Percentiles rank a stretch among this genome's conserved stretches.
Evolutionary conservation across 768 basidiomycete genomes (phyloP).

Genomic region (Filobasidium floriforme): DNA sequence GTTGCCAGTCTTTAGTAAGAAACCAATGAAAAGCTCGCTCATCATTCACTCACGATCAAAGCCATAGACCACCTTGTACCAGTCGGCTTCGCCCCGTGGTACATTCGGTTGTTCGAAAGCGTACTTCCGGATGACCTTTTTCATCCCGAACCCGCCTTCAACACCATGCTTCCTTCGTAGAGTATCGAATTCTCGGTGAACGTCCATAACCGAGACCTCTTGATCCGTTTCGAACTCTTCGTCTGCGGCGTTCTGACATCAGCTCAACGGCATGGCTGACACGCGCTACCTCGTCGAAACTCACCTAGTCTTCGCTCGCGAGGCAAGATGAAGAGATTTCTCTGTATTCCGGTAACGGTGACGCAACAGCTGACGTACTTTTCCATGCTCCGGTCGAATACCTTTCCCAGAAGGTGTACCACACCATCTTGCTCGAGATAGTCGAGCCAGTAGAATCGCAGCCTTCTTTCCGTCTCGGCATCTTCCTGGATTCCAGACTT

Average conservation of each 20-base stretch:
- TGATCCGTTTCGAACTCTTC: constrained; percentile 65
- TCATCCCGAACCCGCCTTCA: constrained; percentile 62
- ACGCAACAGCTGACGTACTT: constrained; percentile 70
- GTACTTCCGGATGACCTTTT: constrained; percentile 81
- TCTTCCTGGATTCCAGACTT: constrained; percentile 49
- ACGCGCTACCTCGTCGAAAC: constrained; percentile 22
- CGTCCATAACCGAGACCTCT: constrained; percentile 61
- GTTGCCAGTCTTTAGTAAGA: not conserved
- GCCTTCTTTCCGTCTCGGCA: constrained; percentile 62
- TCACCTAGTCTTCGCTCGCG: constrained; percentile 57
- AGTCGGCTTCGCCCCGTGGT: constrained; percentile 66
- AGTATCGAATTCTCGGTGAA: constrained; percentile 74
- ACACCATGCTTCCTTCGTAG: constrained; percentile 66
- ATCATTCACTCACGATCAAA: constrained; percentile 60
- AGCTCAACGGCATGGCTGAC: not conserved
- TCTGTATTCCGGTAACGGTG: constrained; percentile 71
- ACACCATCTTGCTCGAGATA: constrained; percentile 75
- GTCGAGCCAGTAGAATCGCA: constrained; percentile 94
- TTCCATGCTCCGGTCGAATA: constrained; percentile 63
- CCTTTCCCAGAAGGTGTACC: constrained; percentile 83
- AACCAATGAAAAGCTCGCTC: not conserved
- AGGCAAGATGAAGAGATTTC: constrained; percentile 84
- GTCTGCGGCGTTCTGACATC: constrained; percentile 39
- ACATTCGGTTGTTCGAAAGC: constrained; percentile 81
- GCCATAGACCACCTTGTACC: constrained; percentile 89